Percentiles rank a stretch among this genome's conserved stretches.
These are phyloP conservation scores for Ganoderma lucidum DNA, from an alignment of 1,284 basidiomycete genomes.

Conservation along the genomic window DNA sequence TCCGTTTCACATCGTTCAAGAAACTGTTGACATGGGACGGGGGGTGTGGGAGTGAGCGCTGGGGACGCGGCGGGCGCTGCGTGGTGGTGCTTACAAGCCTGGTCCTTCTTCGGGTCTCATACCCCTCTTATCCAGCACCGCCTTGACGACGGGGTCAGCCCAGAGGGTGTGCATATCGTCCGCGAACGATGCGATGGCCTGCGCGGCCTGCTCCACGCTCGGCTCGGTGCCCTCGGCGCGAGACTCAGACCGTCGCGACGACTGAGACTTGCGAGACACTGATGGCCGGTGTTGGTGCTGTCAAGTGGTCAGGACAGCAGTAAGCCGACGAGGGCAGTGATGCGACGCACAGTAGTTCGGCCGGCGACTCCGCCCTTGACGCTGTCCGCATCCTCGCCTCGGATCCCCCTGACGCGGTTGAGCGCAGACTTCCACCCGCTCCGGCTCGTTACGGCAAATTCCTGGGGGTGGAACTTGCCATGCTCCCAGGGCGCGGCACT, in stretches of 20 bases:
- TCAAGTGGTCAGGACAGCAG: not conserved
- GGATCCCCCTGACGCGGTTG: conserved; percentile 28
- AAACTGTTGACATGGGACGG: conserved; percentile 43
- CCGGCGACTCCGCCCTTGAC: conserved; percentile 6
- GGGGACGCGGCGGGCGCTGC: conserved; percentile 30
- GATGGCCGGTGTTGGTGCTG: conserved; percentile 17
- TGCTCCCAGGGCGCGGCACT: conserved; percentile 32
- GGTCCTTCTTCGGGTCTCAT: conserved; percentile 67
- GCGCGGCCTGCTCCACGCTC: conserved; percentile 49
- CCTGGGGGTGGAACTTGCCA: conserved; percentile 26
- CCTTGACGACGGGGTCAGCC: conserved; percentile 64
- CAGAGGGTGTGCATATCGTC: conserved; percentile 73
- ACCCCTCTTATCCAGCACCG: conserved; percentile 58
- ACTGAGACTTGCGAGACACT: conserved; percentile 1
- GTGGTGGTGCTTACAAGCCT: conserved; percentile 65
- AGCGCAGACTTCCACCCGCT: conserved; percentile 38
- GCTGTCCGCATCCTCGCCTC: conserved; percentile 8
- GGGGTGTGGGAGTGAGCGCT: conserved; percentile 6
- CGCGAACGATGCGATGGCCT: conserved; percentile 60
- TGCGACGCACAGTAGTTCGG: conserved; percentile 1
- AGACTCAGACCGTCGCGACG: not conserved
- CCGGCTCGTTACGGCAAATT: conserved; percentile 37
- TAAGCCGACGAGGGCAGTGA: not conserved
- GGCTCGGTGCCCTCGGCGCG: conserved; percentile 28
- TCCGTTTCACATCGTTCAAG: conserved; percentile 69